These are phyloP conservation scores for Chytriomyces sp. DNA, from an alignment of 192 early-diverging fungal species.

Conservation along the genomic window DNA sequence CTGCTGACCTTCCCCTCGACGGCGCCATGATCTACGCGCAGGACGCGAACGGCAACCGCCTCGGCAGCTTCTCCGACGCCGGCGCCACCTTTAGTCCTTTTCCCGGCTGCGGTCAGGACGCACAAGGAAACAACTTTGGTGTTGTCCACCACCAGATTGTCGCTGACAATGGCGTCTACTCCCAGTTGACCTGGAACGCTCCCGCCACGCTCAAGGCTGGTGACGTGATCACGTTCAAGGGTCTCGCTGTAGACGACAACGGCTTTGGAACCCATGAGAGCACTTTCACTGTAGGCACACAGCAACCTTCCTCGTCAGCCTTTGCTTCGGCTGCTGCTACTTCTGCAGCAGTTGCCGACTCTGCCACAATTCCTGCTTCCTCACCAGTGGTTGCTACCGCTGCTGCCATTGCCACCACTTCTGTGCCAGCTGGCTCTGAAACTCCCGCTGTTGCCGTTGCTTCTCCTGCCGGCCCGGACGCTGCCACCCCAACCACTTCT, in stretches of 20 bases:
- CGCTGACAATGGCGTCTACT: not conserved
- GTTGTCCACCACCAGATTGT: slow-evolving; percentile 2
- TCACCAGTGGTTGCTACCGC: not conserved
- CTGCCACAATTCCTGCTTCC: not conserved
- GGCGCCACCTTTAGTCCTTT: not conserved
- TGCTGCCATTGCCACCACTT: not conserved
- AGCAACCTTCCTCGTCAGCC: not conserved
- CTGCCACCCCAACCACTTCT: no score
- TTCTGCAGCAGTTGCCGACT: not conserved
- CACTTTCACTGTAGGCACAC: not conserved
- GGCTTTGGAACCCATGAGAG: not conserved
- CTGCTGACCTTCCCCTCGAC: not conserved
- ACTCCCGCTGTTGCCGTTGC: no score
- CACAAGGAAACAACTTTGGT: not conserved
- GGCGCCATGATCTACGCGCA: slow-evolving; percentile 2
- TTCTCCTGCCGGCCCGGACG: no score
- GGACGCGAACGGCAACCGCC: not conserved
- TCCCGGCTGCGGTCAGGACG: slow-evolving; percentile 4
- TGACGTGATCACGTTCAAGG: not conserved
- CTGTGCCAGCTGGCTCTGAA: no score
- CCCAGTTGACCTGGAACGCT: not conserved
- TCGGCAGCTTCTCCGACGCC: slow-evolving; percentile 5
- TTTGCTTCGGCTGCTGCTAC: not conserved
- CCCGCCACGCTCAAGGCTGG: not conserved
- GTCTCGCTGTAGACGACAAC: not conserved